Evolutionary conservation across 2,329 filamentous ascomycete species (phyloP).

Genomic region (Exophiala viscosa): DNA sequence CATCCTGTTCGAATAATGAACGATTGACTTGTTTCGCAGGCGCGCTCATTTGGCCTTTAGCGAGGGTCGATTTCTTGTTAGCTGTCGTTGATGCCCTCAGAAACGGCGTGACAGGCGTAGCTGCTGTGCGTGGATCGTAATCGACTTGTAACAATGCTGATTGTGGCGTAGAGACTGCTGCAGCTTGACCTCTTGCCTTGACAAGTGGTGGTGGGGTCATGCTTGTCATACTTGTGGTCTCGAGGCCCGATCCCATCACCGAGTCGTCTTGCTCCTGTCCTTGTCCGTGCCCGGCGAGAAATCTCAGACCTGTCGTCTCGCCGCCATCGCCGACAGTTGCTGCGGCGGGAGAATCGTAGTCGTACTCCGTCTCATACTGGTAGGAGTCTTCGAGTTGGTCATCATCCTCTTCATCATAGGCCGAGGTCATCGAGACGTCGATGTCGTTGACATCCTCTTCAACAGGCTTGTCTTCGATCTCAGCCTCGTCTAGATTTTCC

Average conservation of each 20-base stretch:
- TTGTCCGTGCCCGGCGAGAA: not conserved
- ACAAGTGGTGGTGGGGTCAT: not conserved
- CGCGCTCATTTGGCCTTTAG: too few species aligned
- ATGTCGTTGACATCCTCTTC: too few species aligned
- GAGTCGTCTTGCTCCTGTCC: not conserved
- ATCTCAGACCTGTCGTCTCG: conserved; percentile 9
- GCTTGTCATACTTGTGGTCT: not conserved
- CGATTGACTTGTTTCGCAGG: too few species aligned
- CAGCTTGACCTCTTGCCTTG: not conserved
- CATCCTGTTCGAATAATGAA: too few species aligned
- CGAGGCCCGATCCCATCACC: too few species aligned
- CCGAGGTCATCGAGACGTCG: not conserved
- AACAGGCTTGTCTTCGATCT: too few species aligned
- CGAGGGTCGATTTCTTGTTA: too few species aligned
- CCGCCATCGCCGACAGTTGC: conserved; percentile 18
- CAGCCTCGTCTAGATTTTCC: too few species aligned
- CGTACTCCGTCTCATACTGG: conserved; percentile 18
- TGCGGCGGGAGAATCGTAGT: conserved; percentile 22
- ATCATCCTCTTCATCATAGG: not conserved
- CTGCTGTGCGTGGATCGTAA: conserved; percentile 28
- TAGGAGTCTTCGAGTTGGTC: not conserved
- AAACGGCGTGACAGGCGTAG: conserved; percentile 36
- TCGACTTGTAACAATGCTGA: conserved; percentile 14
- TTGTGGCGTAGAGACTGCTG: conserved; percentile 2
- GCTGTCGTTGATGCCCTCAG: conserved; percentile 36